Evolutionary conservation across 2,329 filamentous ascomycete species (phyloP).

Genomic region (Trichoderma sp.): DNA sequence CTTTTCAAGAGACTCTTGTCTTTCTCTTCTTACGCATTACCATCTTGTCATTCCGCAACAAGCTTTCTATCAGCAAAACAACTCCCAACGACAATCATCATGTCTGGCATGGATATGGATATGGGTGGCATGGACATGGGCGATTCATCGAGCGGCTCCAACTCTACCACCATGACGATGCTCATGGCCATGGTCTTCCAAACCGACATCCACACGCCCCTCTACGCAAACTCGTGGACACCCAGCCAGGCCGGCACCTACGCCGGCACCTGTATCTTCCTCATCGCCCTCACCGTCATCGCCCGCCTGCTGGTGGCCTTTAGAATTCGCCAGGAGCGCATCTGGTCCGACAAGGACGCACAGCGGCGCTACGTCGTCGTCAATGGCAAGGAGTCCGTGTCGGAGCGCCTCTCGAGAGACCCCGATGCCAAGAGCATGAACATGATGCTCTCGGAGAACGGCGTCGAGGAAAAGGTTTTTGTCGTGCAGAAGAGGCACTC

Average conservation of each 20-base stretch:
- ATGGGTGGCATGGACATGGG: constrained; percentile 11
- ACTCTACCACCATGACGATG: constrained; percentile 21
- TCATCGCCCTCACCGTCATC: constrained; percentile 70
- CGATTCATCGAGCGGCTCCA: constrained; percentile 17
- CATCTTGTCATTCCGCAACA: not conserved
- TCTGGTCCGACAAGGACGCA: constrained; percentile 69
- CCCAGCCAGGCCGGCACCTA: constrained; percentile 69
- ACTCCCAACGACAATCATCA: constrained; percentile 15
- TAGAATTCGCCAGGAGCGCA: constrained; percentile 60
- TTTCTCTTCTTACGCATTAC: not conserved
- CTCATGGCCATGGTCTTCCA: constrained; percentile 60
- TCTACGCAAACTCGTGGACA: constrained; percentile 68
- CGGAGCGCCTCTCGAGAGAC: constrained; percentile 58
- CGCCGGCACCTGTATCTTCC: constrained; percentile 87
- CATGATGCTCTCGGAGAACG: constrained; percentile 69
- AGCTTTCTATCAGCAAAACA: not conserved
- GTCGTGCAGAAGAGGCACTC: constrained; percentile 61
- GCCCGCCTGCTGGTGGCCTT: constrained; percentile 70
- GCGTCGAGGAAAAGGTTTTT: constrained; percentile 75
- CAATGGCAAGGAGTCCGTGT: constrained; percentile 57
- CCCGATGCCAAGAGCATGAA: constrained; percentile 62
- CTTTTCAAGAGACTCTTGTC: not conserved
- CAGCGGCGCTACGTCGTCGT: constrained; percentile 75
- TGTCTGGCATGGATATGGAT: constrained; percentile 23
- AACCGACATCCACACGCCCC: constrained; percentile 45